A percentile compares a stretch with the other conserved stretches of the same genome.
Evolutionary conservation across 768 basidiomycete species (phyloP).

Genomic region (Daedaleopsis nitida): DNA sequence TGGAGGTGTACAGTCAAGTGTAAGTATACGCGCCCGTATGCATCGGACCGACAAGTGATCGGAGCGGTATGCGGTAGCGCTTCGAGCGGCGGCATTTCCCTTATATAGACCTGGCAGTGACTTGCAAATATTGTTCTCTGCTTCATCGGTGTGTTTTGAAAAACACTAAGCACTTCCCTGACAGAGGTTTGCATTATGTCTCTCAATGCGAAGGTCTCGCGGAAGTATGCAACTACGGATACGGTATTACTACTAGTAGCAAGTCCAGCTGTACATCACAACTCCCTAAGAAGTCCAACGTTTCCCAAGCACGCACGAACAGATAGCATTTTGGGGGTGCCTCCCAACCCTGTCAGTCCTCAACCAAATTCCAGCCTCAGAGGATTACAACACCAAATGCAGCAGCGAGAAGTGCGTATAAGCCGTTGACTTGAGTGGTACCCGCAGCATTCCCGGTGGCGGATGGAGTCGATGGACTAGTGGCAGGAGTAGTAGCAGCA

Average conservation of each 20-base stretch:
- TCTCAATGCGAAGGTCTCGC: no score
- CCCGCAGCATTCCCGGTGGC: constrained; percentile 11
- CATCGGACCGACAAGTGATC: constrained; percentile 1
- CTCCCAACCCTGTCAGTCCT: neutral
- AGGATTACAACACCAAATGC: constrained; percentile 21
- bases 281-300: no score
- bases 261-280: no score
- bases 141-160: neutral
- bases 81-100: constrained; percentile 16
- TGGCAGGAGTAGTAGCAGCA: constrained; percentile 12
- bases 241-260: no score
- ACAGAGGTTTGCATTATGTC: no score
- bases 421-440: constrained; percentile 11
- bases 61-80: constrained; percentile 2
- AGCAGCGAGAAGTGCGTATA: constrained; percentile 21
- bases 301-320: no score
- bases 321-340: no score
- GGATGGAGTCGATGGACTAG: neutral
- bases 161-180: no score
- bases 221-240: no score
- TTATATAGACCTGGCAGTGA: no score
- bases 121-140: no score
- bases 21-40: no score
- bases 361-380: neutral
- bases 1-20: neutral